Conservation (phyloP, 371 early-diverging fungal species). For the Neoconidiobolus thromboides region DNA sequence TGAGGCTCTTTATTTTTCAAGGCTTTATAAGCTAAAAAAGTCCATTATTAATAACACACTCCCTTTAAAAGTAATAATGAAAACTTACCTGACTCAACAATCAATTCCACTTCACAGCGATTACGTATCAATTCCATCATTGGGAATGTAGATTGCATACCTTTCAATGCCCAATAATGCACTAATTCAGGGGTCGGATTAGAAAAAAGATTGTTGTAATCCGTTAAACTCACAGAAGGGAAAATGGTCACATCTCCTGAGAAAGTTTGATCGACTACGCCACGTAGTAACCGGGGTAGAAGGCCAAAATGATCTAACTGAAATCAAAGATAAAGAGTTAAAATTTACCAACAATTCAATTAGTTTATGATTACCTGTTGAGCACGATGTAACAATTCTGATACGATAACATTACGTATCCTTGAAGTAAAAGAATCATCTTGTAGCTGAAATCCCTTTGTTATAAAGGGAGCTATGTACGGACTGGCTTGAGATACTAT, state of each 20-base stretch:
- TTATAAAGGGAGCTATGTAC: conserved; percentile 38
- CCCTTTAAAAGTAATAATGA: not conserved
- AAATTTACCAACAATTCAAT: not conserved
- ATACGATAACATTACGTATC: conserved; percentile 23
- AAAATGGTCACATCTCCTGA: conserved; percentile 47
- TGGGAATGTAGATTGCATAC: conserved; percentile 72
- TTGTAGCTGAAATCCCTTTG: conserved; percentile 27
- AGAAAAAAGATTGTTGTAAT: conserved; percentile 47
- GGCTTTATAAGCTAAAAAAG: not conserved
- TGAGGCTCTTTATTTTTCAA: not conserved
- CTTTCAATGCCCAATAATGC: conserved; percentile 62
- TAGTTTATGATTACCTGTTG: conserved; percentile 21
- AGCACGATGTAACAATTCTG: conserved; percentile 36
- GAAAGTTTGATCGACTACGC: conserved; percentile 36
- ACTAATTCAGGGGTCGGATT: conserved; percentile 50
- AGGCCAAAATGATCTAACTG: conserved; percentile 34
- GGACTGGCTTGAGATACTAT: conserved; percentile 53
- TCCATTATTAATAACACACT: not conserved
- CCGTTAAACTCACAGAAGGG: conserved; percentile 29
- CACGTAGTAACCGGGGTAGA: conserved; percentile 29
- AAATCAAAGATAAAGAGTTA: not conserved
- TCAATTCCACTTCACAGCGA: conserved; percentile 55
- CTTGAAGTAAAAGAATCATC: conserved; percentile 21
- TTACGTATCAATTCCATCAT: conserved; percentile 43
- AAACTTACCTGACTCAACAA: conserved; percentile 26